phyloP scores from a whole-genome alignment of 169 alveolate genomes.

The Eimeria maxima region DNA sequence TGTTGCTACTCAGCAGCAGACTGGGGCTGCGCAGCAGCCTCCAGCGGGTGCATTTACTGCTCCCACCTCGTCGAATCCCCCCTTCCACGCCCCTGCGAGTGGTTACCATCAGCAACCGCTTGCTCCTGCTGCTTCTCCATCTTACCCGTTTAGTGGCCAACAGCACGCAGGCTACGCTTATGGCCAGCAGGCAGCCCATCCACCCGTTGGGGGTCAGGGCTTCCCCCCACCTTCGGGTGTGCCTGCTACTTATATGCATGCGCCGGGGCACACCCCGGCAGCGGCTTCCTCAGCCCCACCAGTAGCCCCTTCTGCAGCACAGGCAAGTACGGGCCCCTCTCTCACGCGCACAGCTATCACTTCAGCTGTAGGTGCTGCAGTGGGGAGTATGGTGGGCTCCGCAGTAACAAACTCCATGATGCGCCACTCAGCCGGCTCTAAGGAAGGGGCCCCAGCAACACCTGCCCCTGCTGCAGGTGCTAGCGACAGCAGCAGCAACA shows the following conservation, averaged over 20 bases:
- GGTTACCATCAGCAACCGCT: too few relatives aligned
- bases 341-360: conserved; percentile 12
- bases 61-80: not conserved
- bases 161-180: too few relatives aligned
- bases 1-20: too few relatives aligned
- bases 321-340: not conserved
- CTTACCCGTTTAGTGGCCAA: too few relatives aligned
- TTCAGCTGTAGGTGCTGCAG: conserved; percentile 38
- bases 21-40: too few relatives aligned
- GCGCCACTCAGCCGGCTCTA: not conserved
- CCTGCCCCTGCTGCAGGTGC: conserved; percentile 4
- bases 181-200: too few relatives aligned
- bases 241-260: too few relatives aligned
- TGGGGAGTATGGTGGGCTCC: conserved; percentile 27
- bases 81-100: too few relatives aligned
- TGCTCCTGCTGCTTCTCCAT: too few relatives aligned
- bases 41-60: not conserved
- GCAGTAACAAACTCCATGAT: not conserved
- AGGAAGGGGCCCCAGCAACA: not conserved
- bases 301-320: conserved; percentile 15
- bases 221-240: too few relatives aligned
- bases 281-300: not conserved
- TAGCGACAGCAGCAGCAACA: too few relatives aligned
- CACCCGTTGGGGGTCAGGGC: too few relatives aligned
- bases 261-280: not conserved